These are phyloP conservation scores for Hamamelis virginiana DNA, from an alignment of 164 flowering plant genomes.

Conservation along the genomic window DNA sequence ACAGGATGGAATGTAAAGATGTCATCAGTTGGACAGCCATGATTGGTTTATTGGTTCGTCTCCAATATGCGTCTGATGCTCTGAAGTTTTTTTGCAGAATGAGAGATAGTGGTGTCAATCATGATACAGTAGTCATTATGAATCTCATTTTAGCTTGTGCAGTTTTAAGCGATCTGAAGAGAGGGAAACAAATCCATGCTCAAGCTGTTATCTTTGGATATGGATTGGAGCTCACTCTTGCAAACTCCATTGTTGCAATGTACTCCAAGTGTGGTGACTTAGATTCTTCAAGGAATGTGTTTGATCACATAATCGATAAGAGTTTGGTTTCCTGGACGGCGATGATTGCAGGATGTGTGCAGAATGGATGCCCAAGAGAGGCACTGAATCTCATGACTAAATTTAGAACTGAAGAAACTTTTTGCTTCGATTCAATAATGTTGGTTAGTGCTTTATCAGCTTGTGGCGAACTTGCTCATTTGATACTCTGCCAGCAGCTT, in stretches of 20 bases:
- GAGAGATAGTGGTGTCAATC: constrained; percentile 19
- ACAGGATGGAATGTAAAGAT: constrained; percentile 33
- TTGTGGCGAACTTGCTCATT: constrained; percentile 32
- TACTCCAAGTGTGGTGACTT: constrained; percentile 39
- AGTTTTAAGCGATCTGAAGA: constrained; percentile 30
- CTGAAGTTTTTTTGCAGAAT: constrained; percentile 25
- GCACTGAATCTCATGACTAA: constrained; percentile 25
- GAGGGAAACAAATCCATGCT: constrained; percentile 35
- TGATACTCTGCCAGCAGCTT: constrained; percentile 37
- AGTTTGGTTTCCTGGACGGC: constrained; percentile 41
- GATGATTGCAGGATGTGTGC: constrained; percentile 37
- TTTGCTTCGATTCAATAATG: constrained; percentile 25
- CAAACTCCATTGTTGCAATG: constrained; percentile 34
- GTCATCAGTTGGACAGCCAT: constrained; percentile 40
- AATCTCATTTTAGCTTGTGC: constrained; percentile 36
- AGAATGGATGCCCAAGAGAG: constrained; percentile 28
- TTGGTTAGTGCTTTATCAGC: constrained; percentile 27
- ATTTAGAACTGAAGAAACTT: constrained; percentile 14
- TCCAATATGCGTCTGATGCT: constrained; percentile 25
- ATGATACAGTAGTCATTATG: constrained; percentile 24
- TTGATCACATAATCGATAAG: constrained; percentile 20
- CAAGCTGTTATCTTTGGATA: constrained; percentile 27
- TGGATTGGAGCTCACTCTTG: constrained; percentile 16
- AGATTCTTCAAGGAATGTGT: constrained; percentile 27
- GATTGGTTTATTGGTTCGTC: constrained; percentile 30